Conservation (phyloP, 306 rosid genomes). For the Quercus variabilis region DNA sequence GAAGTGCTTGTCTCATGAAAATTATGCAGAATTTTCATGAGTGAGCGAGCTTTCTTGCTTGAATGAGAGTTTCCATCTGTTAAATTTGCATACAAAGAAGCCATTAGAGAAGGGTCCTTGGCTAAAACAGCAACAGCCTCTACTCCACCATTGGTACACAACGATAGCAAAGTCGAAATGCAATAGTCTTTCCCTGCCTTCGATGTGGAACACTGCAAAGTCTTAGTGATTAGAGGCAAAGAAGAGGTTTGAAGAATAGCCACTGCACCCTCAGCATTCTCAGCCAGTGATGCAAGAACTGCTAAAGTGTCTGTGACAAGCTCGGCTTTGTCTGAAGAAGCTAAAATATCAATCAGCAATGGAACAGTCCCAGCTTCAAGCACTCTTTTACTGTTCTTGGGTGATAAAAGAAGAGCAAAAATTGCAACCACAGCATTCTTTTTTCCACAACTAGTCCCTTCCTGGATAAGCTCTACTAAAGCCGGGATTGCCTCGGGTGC, state of each 20-base stretch:
- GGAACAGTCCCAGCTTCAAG: conserved; percentile 53
- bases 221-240: conserved; percentile 27
- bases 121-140: conserved; percentile 52
- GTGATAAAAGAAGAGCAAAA: conserved; percentile 52
- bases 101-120: conserved; percentile 43
- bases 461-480: conserved; percentile 49
- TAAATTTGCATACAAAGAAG: conserved; percentile 50
- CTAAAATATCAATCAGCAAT: conserved; percentile 36
- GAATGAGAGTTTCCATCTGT: conserved; percentile 55
- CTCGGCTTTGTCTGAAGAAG: conserved; percentile 41
- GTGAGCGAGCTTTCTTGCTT: conserved; percentile 60
- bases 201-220: conserved; percentile 27
- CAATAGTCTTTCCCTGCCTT: conserved; percentile 52
- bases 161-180: conserved; percentile 50
- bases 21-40: conserved; percentile 58
- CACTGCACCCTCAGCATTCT: conserved; percentile 48
- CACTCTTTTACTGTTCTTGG: conserved; percentile 45
- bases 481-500: conserved; percentile 41
- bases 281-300: conserved; percentile 59
- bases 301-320: conserved; percentile 51
- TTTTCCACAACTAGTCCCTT: conserved; percentile 63
- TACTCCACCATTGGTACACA: conserved; percentile 52
- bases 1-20: conserved; percentile 40
- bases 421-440: conserved; percentile 75
- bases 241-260: conserved; percentile 32